Conservation (phyloP, 1,284 basidiomycete genomes). For the Bjerkandera adusta region DNA sequence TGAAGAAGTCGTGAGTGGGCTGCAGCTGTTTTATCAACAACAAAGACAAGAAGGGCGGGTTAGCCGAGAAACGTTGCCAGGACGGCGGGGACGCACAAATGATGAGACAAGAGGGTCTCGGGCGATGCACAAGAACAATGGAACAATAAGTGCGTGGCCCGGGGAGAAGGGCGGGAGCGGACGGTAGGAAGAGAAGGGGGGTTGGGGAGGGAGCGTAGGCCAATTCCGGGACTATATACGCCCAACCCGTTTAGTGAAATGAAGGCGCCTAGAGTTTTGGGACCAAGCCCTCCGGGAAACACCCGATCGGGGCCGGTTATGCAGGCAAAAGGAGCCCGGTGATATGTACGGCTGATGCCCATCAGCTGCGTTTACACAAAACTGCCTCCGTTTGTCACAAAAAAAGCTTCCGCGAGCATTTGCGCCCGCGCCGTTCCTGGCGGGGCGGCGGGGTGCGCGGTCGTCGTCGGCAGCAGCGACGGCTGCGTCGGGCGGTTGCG, state of each 20-base stretch:
- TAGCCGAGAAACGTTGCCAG: slow-evolving; percentile 14
- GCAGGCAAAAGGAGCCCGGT: no score
- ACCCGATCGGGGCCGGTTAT: no score
- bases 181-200: slow-evolving; percentile 31
- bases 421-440: no score
- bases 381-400: no score
- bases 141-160: slow-evolving; percentile 28
- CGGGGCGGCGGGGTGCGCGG: no score
- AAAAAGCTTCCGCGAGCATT: no score
- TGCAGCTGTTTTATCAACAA: slow-evolving; percentile 13
- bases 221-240: slow-evolving; percentile 23
- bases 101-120: slow-evolving; percentile 23
- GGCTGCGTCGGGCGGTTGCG: no score
- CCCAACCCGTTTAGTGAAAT: not conserved
- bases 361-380: no score
- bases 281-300: not conserved
- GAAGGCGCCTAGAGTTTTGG: not conserved
- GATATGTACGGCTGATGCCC: no score
- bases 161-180: slow-evolving; percentile 30
- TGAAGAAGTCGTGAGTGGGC: slow-evolving; percentile 29
- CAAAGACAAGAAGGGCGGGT: slow-evolving; percentile 11
- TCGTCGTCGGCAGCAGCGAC: no score
- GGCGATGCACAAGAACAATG: slow-evolving; percentile 27
- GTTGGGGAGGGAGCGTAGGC: slow-evolving; percentile 31
- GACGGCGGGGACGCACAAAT: slow-evolving; percentile 24